Base-by-base conservation (phyloP, 768 basidiomycete species). In the Leccinum rimulosum region DNA sequence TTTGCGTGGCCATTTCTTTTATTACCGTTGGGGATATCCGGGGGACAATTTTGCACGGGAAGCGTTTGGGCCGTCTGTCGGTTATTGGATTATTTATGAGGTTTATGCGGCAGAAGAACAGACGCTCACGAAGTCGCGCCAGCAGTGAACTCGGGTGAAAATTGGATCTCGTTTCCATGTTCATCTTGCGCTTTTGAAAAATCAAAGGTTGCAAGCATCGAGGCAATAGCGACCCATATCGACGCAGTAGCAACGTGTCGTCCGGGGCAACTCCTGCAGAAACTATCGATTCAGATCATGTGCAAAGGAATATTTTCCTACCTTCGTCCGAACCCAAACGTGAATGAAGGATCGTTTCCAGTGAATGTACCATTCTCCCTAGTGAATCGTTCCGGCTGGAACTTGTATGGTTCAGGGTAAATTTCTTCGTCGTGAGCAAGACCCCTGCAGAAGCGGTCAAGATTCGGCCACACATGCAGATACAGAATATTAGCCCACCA, bases 301-400 rank as follows among this genome's bases (percentile, higher is more conserved):
- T 3, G n/a, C 11, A 59, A 28, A 49, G 31, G n/a, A 15, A 3
- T 11, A 43, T 14, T 33, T 25, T 33, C 56, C 3, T 35, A 67
- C 69, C 70, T 69, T 61, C 69, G 62, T 43, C 70, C 68, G 11
- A 64, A 68, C n/a, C 68, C 70, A 12, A 70, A 70, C 6, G 56
- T 40, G n/a, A 62, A 54, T 4, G 63, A 40, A 33, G 2, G n/a
- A 2, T 61, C 60, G 6, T 19, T 36, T 7, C 58, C 59, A 6
- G n/a, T 55, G 28, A 64, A 60, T 4, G 59, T 53, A 17, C 61
- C 70, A 49, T 72, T 57, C 12, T 60, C 55, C 30, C 50, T 62
- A 1, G 71, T 1, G 50, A 75, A 82, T 12, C 80, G 71, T 19
- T 76, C 74, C 11, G 80, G 82, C 1, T 64, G 61, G 63, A 80